Conservation (phyloP, 371 early-diverging fungal species). For the Mortierella sp. region DNA sequence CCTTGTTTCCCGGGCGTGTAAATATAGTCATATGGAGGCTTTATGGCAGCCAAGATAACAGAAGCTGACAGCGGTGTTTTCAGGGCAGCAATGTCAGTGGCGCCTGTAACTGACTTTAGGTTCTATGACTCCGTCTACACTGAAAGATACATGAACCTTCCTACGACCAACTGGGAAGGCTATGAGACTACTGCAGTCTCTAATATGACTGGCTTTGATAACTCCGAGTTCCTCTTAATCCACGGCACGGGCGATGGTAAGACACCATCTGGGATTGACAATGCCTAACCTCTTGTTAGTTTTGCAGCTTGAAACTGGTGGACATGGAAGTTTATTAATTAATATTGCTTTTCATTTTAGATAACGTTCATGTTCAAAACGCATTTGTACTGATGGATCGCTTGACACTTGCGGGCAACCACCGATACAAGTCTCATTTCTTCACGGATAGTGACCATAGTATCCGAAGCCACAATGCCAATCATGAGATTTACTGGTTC, state of each 20-base stretch:
- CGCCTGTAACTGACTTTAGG: conserved; percentile 93
- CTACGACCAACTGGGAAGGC: conserved; percentile 80
- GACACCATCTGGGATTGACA: not conserved
- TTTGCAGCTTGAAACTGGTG: too few relatives aligned
- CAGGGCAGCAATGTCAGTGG: conserved; percentile 91
- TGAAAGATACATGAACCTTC: conserved; percentile 96
- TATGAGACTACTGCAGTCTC: conserved; percentile 84
- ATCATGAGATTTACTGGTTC: conserved; percentile 67
- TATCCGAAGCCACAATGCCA: conserved; percentile 80
- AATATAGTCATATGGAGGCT: conserved; percentile 95
- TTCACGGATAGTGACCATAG: conserved; percentile 94
- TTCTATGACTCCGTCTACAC: conserved; percentile 94
- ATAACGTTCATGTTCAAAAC: conserved; percentile 93
- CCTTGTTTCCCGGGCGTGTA: not conserved
- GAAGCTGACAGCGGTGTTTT: conserved; percentile 90
- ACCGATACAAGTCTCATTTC: conserved; percentile 84
- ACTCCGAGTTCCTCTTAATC: conserved; percentile 82
- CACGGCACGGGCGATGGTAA: conserved; percentile 96
- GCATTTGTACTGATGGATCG: conserved; percentile 81
- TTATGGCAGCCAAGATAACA: conserved; percentile 85
- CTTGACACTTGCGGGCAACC: conserved; percentile 79
- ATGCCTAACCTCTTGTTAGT: too few relatives aligned
- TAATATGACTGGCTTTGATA: conserved; percentile 86
- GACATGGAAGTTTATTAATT: not conserved
- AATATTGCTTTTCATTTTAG: conserved; percentile 4